Evolutionary conservation across 2,329 filamentous ascomycete genomes (phyloP).

Genomic region (Laburnicola sp.): DNA sequence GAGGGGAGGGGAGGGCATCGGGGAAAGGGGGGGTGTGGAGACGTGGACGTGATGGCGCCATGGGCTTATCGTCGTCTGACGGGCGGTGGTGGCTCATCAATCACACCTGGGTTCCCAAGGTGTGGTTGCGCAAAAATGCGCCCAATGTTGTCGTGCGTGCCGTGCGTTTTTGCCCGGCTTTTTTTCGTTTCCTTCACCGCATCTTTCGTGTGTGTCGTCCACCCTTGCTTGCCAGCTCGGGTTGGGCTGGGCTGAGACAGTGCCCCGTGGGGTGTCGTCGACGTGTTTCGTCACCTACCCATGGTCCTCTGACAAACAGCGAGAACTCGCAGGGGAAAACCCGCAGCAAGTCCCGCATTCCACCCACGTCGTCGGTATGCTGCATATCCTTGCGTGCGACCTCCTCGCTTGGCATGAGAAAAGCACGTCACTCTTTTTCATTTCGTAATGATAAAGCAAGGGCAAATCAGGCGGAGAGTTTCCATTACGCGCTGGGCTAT

Average conservation of each 20-base stretch:
- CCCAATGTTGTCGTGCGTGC: slow-evolving; percentile 5
- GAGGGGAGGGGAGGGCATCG: slow-evolving; percentile 11
- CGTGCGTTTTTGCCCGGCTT: background rate
- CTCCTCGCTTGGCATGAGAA: slow-evolving; percentile 31
- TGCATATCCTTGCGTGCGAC: slow-evolving; percentile 20
- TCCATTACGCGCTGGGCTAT: slow-evolving; percentile 42
- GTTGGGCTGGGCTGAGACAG: slow-evolving; percentile 22
- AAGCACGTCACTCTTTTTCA: slow-evolving; percentile 42
- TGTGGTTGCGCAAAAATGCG: slow-evolving; percentile 20
- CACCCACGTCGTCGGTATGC: background rate
- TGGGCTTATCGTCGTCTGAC: slow-evolving; percentile 23
- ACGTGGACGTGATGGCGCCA: slow-evolving; percentile 11
- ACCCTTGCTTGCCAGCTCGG: slow-evolving; percentile 19
- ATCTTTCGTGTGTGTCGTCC: slow-evolving; percentile 9
- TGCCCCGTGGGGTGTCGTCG: slow-evolving; percentile 12
- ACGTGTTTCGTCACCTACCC: background rate
- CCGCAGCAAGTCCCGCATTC: slow-evolving; percentile 12
- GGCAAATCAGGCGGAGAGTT: slow-evolving; percentile 26
- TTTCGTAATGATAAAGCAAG: slow-evolving; percentile 36
- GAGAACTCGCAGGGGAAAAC: slow-evolving; percentile 10
- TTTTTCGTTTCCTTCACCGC: slow-evolving; percentile 20
- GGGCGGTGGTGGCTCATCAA: background rate
- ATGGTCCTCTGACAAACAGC: slow-evolving; percentile 16
- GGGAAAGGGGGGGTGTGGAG: slow-evolving; percentile 20
- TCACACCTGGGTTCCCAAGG: background rate